Base-by-base conservation (phyloP, 129 eudicot genomes). In the Lactuca sativa region DNA sequence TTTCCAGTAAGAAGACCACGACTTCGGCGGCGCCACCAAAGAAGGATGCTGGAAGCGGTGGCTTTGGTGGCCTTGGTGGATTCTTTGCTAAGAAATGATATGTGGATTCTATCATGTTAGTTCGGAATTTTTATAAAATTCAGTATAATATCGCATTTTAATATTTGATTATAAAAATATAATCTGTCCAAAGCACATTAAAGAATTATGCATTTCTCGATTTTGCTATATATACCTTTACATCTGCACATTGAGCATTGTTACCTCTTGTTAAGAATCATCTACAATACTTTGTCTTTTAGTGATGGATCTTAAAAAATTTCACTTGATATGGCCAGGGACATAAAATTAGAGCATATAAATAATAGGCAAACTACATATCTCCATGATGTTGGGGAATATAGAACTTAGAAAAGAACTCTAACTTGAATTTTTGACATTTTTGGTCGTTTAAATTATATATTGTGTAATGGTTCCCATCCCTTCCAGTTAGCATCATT, bases 51-150 rank as follows among this genome's bases (percentile, higher is more conserved):
- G 70, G 69, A 0, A 56, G 15, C 1, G 79, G 83, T 7, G 83
- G 76, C 32, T 79, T 79, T 62, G 75, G 71, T 61, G 83, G 83
- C 8, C 11, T 79, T 61, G 83, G 83, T 1, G 76, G 83, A 36
- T 72, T 79, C 57, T 79, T 79, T 73, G 56, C 83, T 58, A 79
- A 79, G 83, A 79, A 79, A 67, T 79, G 83, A 79, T 77, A 2
- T 47, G 21, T 43, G 54, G 54, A 3, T 37, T 41, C 16, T 70
- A 53, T 69, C 66, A 69, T 62, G 70, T 77, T 77, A 69, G 53
- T 76, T 15, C 69, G 59, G 40, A 76, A 62, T 53, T 69, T 56
- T 69, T 68, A 68, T 53, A 60, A n/a, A 11, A 68, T 65, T 56
- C 54, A 6, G 47, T 75, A 75, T 58, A 30, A 66, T 77, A 33